phyloP scores from a whole-genome alignment of 73 alveolate species.

The Stentor roeselii region DNA sequence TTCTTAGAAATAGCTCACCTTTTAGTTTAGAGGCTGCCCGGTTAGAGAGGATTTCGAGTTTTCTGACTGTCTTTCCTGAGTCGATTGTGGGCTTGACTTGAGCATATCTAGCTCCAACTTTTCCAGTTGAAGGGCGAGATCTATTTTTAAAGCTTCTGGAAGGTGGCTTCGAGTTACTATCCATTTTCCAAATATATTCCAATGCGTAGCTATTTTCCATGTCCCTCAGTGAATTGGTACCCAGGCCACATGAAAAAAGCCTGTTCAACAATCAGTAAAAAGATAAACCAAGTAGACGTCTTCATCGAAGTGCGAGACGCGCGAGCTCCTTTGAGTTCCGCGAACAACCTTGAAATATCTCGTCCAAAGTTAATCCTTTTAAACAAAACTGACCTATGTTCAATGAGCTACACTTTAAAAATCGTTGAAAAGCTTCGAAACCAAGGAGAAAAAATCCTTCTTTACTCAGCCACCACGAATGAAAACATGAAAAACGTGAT shows the following conservation, averaged over 20 bases:
- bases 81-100: background rate
- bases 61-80: conserved; percentile 63
- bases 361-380: conserved; percentile 66
- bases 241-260: conserved; percentile 95
- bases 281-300: conserved; percentile 57
- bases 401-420: conserved; percentile 46
- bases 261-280: conserved; percentile 43
- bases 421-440: conserved; percentile 51
- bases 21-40: conserved; percentile 73
- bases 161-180: too few species aligned
- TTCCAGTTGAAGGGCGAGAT: too few species aligned
- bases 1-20: conserved; percentile 75
- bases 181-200: background rate
- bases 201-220: conserved; percentile 9
- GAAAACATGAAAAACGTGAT: conserved; percentile 54
- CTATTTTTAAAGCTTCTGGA: too few species aligned
- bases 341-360: conserved; percentile 42
- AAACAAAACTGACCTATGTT: conserved; percentile 76
- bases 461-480: conserved; percentile 62
- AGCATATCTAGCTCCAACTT: background rate
- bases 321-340: conserved; percentile 70
- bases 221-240: conserved; percentile 69
- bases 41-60: conserved; percentile 62
- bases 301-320: conserved; percentile 87
- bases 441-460: conserved; percentile 40